Base-by-base conservation (phyloP, 2,329 filamentous ascomycete species). In the Epichloe scottii region DNA sequence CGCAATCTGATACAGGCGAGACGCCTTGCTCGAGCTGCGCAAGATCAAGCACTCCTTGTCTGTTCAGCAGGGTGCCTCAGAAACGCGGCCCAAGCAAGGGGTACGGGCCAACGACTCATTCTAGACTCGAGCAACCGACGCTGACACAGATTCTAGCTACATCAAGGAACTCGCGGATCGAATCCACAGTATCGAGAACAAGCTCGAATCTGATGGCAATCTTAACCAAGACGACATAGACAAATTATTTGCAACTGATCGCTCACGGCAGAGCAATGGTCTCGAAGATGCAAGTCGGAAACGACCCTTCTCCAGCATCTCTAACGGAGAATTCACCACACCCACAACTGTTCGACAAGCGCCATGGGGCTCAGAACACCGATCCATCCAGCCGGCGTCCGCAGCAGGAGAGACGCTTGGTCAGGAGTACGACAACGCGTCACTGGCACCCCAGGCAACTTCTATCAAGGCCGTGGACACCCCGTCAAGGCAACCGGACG, bases 91-190 rank as follows among this genome's bases (percentile, higher is more conserved):
- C 89, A 3, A 93, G 85, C 63, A 95, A 95, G 77, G 89, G 89
- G 76, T 87, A 55, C 17, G 8, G 6, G 19, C 33, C 26, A 34
- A 39, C 19, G 30, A 15, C 34, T 14, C 15, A 12, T 17, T 8
- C 17, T 41, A 5, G 14, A 14, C 3, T 12, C 5, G 14, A 30
- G 8, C 40, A 26, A 30, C 33, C 10, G 23, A 19, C 3, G 57
- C 26, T 61, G 38, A 53, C 41, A 21, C 11, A 7, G 51, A 51
- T 49, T 53, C 33, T 5, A 87, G 84, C 15, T 95, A 95, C 60
- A 95, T 95, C 65, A 95, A 94, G 64, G 89, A 95, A 65, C 77
- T 95, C 21, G 88, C 89, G 23, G 89, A 95, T 62, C 77, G 89
- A 26, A 81, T 95, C 53, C 82, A 90, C 59, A 84, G 79, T 42